Base-by-base conservation (phyloP, 768 basidiomycete species). In the Kwoniella dendrophila region DNA sequence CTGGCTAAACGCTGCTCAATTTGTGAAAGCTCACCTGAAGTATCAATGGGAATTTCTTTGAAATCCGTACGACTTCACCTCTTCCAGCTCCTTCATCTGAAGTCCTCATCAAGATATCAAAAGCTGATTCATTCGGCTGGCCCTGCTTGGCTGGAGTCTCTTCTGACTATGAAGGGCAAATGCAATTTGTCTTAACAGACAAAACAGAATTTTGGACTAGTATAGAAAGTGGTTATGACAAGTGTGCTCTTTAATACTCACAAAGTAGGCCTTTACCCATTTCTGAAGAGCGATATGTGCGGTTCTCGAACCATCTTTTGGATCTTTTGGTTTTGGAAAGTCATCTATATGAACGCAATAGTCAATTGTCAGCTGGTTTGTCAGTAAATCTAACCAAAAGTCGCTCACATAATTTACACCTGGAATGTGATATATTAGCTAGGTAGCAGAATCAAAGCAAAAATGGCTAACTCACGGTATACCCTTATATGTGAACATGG, bases 261-360 rank as follows among this genome's bases (percentile, higher is more conserved):
- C 80, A 71, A 94, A 95, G 73, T 95, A 90, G 38, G 84, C 77
- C 33, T 87, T 83, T 34, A 92, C 83, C 90, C 91, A 96, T 26
- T 87, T 80, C 8, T 84, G 82, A 29, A 95, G 76, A 0, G 81
- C 71, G 16, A 82, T 75, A 43, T 84, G 80, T 44, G 84, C 66
- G 16, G 59, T 53, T 20, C 66, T 41, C n/a, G 52, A 45, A 14
- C 50, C 49, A 16, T 54, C 26, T 47, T 60, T 64, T 16, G 47
- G 24, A 29, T 56, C 57, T 51, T 41, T 51, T 32, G 72, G 60
- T 60, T 77, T 75, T 0, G 75, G 73, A 49, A 78, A 78, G 40
- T 79, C 76, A 58, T 71, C 76, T 78, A n/a, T n/a, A n/a, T n/a
- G n/a, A n/a, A n/a, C n/a, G n/a, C n/a, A n/a, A n/a, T n/a, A n/a